Evolutionary conservation across 1,284 basidiomycete species (phyloP).

Genomic region (Tylopilus sp.): DNA sequence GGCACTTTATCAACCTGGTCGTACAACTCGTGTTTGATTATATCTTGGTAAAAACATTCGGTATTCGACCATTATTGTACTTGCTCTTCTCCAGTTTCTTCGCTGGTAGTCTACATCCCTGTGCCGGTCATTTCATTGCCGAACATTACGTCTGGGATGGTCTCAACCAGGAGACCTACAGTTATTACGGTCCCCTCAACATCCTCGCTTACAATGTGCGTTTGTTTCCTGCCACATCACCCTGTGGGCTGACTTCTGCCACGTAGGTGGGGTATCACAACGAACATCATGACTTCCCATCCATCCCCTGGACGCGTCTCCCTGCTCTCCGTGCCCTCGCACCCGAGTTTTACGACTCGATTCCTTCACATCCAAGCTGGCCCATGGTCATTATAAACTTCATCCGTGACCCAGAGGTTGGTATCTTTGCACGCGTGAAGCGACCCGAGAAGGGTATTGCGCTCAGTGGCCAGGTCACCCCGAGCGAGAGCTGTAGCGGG

Average conservation of each 20-base stretch:
- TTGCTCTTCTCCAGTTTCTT: conserved; percentile 89
- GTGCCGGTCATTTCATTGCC: conserved; percentile 96
- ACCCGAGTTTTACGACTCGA: conserved; percentile 88
- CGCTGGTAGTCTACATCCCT: conserved; percentile 92
- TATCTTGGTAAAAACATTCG: conserved; percentile 61
- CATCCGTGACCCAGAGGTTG: conserved; percentile 85
- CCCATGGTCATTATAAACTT: conserved; percentile 93
- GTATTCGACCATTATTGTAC: conserved; percentile 73
- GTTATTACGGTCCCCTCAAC: conserved; percentile 94
- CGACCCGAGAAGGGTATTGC: conserved; percentile 26
- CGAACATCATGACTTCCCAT: conserved; percentile 99
- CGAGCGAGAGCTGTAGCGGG: conserved; percentile 9
- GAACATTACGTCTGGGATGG: conserved; percentile 95
- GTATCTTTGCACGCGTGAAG: conserved; percentile 64
- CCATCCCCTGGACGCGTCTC: conserved; percentile 93
- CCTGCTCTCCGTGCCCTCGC: conserved; percentile 81
- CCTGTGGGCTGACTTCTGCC: neutral
- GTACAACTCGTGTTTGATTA: conserved; percentile 75
- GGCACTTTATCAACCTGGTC: conserved; percentile 81
- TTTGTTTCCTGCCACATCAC: conserved; percentile 12
- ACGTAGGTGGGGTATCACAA: conserved; percentile 96
- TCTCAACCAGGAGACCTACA: conserved; percentile 91
- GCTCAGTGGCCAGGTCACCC: conserved; percentile 24
- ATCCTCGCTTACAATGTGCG: conserved; percentile 90
- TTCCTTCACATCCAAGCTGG: conserved; percentile 90